A percentile compares a stretch with the other conserved stretches of the same genome.
These are phyloP conservation scores for Sporothrix phasma DNA, from an alignment of 2,329 filamentous ascomycete genomes.

Conservation along the genomic window DNA sequence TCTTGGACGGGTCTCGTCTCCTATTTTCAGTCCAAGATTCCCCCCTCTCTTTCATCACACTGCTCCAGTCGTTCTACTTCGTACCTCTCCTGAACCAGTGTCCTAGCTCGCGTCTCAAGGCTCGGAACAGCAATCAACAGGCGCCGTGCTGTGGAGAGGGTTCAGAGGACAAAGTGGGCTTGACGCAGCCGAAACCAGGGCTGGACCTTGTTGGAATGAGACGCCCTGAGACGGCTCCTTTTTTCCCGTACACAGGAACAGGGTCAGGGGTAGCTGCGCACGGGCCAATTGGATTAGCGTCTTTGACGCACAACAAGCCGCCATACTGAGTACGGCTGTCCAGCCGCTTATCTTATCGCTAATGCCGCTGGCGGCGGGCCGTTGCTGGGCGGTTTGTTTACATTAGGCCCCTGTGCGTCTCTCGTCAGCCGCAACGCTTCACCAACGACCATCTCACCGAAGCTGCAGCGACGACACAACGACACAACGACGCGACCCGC, in stretches of 20 bases:
- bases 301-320: not conserved
- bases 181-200: constrained; percentile 15
- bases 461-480: not conserved
- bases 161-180: not conserved
- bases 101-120: not conserved
- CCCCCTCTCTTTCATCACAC: not conserved
- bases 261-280: not conserved
- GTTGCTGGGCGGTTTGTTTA: constrained; percentile 19
- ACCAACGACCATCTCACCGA: not conserved
- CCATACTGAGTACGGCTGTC: not conserved
- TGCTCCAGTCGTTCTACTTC: not conserved
- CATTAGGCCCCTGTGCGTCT: constrained; percentile 5
- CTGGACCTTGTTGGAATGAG: too few relatives aligned
- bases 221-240: too few relatives aligned
- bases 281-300: not conserved
- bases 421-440: not conserved
- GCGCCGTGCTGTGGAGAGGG: not conserved
- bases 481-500: too few relatives aligned
- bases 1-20: not conserved
- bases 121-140: not conserved
- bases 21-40: not conserved
- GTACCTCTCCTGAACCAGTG: not conserved
- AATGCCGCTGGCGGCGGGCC: not conserved
- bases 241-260: not conserved
- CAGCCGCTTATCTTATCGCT: constrained; percentile 11